Percentiles rank a stretch among this genome's conserved stretches.
These are phyloP conservation scores for Trametes cingulata DNA, from an alignment of 768 basidiomycete species.

Conservation along the genomic window DNA sequence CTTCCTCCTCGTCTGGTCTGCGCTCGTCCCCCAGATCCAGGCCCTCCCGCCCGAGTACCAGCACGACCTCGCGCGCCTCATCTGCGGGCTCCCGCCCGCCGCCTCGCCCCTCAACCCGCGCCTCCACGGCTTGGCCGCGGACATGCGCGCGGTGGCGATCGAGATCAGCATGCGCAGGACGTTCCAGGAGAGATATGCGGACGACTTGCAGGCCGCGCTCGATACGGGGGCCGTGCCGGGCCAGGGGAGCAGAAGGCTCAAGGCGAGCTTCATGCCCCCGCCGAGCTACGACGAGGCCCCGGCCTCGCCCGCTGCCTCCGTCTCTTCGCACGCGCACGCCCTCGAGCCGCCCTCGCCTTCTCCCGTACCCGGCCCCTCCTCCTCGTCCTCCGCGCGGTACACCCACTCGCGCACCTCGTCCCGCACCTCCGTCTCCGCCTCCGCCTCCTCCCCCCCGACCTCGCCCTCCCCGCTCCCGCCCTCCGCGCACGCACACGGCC, in stretches of 20 bases:
- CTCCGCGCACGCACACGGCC: constrained; percentile 18
- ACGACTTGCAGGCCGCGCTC: constrained; percentile 76
- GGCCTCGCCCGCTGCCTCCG: constrained; percentile 27
- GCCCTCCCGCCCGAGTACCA: constrained; percentile 60
- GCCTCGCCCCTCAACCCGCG: constrained; percentile 40
- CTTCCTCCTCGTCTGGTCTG: constrained; percentile 75
- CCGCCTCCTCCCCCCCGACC: constrained; percentile 31
- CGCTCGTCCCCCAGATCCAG: constrained; percentile 66
- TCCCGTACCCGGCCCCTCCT: constrained; percentile 23
- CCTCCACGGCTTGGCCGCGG: constrained; percentile 68
- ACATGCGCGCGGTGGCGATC: constrained; percentile 82
- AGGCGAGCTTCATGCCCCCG: constrained; percentile 70
- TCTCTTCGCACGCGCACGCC: too few species aligned
- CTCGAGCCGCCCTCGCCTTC: constrained; percentile 7
- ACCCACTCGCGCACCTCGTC: constrained; percentile 13
- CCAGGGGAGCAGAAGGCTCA: constrained; percentile 35
- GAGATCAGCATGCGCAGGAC: constrained; percentile 84
- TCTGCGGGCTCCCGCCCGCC: constrained; percentile 60
- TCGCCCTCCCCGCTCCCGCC: constrained; percentile 23
- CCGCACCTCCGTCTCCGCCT: constrained; percentile 26
- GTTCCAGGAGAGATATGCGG: constrained; percentile 78
- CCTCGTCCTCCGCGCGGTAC: constrained; percentile 1
- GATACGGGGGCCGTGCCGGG: constrained; percentile 57
- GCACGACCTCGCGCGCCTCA: constrained; percentile 80
- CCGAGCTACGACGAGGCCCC: constrained; percentile 55